phyloP scores from a whole-genome alignment of 108 stramenopile genomes.

The Fistulifera pelliculosa region DNA sequence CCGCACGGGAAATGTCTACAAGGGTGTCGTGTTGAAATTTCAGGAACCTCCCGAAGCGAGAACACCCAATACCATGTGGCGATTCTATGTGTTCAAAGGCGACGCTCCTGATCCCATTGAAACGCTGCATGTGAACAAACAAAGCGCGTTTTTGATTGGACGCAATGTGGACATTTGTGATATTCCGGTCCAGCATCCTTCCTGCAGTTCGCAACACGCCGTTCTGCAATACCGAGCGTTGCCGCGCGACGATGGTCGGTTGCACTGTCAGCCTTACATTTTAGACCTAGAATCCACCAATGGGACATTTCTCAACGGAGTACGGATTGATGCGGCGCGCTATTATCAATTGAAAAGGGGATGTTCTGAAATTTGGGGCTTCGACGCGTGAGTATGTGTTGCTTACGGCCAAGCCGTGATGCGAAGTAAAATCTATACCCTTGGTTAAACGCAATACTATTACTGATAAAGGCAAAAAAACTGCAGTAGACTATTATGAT shows the following conservation, averaged over 20 bases:
- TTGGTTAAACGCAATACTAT: no score
- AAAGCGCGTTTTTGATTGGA: slow-evolving; percentile 91
- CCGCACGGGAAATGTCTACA: slow-evolving; percentile 80
- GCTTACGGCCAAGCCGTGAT: slow-evolving; percentile 84
- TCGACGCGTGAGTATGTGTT: slow-evolving; percentile 93
- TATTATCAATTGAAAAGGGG: slow-evolving; percentile 92
- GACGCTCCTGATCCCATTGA: slow-evolving; percentile 41
- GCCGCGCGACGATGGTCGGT: slow-evolving; percentile 16
- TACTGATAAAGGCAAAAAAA: no score
- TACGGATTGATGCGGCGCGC: slow-evolving; percentile 78
- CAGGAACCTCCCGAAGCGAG: slow-evolving; percentile 92
- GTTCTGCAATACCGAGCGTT: slow-evolving; percentile 91
- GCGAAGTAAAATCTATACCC: no score
- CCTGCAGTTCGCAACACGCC: slow-evolving; percentile 90
- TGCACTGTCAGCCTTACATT: slow-evolving; percentile 82
- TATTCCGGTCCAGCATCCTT: slow-evolving; percentile 76
- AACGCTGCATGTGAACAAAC: slow-evolving; percentile 76
- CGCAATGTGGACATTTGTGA: slow-evolving; percentile 85
- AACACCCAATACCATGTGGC: slow-evolving; percentile 83
- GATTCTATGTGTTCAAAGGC: slow-evolving; percentile 1
- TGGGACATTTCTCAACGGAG: slow-evolving; percentile 91
- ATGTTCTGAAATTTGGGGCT: slow-evolving; percentile 84
- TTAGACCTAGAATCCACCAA: slow-evolving; percentile 97
- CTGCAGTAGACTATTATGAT: no score
- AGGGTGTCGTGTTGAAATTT: slow-evolving; percentile 90